Percentiles rank a stretch among this genome's conserved stretches.
phyloP scores from a whole-genome alignment of 805 yeast species.

The Candida chilensis region DNA sequence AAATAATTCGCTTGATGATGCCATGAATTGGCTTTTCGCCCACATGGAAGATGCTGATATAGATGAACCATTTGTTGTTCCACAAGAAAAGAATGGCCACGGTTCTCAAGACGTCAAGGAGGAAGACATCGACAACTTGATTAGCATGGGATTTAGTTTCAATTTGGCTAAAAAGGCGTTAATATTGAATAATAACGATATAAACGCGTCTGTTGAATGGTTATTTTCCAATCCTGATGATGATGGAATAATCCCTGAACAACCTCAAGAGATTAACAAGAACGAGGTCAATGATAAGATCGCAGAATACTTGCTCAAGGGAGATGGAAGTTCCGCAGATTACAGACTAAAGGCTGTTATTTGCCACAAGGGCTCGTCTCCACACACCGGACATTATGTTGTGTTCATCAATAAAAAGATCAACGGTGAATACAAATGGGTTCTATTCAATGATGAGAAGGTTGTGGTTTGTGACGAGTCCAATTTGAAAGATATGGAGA shows the following conservation, averaged over 20 bases:
- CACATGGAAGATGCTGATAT: conserved; percentile 82
- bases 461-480: conserved; percentile 50
- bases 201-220: conserved; percentile 87
- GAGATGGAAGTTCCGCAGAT: conserved; percentile 8
- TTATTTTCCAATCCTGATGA: conserved; percentile 76
- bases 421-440: conserved; percentile 45
- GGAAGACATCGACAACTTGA: conserved; percentile 37
- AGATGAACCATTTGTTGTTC: conserved; percentile 48
- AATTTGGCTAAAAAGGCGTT: conserved; percentile 70
- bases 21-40: conserved; percentile 84
- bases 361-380: conserved; percentile 85
- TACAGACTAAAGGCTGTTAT: conserved; percentile 57
- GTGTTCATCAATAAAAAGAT: conserved; percentile 47
- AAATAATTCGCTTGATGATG: conserved; percentile 62
- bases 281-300: conserved; percentile 2
- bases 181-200: conserved; percentile 43
- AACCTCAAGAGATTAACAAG: conserved; percentile 1
- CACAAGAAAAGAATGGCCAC: conserved; percentile 6
- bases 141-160: conserved; percentile 71
- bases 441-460: conserved; percentile 82
- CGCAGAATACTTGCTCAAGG: conserved; percentile 2
- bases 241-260: conserved; percentile 42
- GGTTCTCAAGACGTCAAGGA: conserved; percentile 12
- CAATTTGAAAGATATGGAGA: conserved; percentile 30
- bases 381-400: conserved; percentile 91